Base-by-base conservation (phyloP, 345 rosid species). In the Stellera chamaejasme region DNA sequence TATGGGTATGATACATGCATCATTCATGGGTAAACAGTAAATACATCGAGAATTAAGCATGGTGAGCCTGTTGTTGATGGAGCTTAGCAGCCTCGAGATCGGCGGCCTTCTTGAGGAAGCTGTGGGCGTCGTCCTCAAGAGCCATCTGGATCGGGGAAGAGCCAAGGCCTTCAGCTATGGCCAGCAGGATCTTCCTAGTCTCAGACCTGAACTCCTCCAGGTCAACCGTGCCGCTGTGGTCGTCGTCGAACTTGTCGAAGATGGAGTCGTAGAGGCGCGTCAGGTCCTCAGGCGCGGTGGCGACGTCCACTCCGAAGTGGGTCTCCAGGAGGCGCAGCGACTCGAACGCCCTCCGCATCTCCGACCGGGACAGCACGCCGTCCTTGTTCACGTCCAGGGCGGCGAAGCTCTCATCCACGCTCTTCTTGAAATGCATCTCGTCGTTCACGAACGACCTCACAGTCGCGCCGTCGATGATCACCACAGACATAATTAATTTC, bases 161-260 rank as follows among this genome's bases (percentile, higher is more conserved):
- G 0, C 95, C 95, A 3, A 86, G 55, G 0, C 95, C 95, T 11
- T 86, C 95, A 2, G 90, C 90, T 27, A 86, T 81, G 6, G 90
- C 95, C 2, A 86, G 76, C 82, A 83, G 56, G 43, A 86, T 83
- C 69, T 75, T 77, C 82, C 72, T 79, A 75, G 81, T 71, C 78
- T 86, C 95, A 2, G 77, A 54, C 50, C 72, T 69, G 66, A 79
- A 86, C 75, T 86, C 95, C 8, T 72, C 76, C 3, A 64, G 55
- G 56, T 82, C 87, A 13, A 83, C 70, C 0, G 71, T 68, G 6
- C 78, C 90, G n/a, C 72, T 83, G 16, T 66, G 73, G 3, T 86
- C 88, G 56, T 69, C 53, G 45, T 86, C 95, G 12, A 83, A 83
- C 58, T 72, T 79, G 52, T 83, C 85, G 51, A 86, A 86, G 11